Base-by-base conservation (phyloP, 495 filamentous ascomycete genomes). In the Cercophora newfieldiana region DNA sequence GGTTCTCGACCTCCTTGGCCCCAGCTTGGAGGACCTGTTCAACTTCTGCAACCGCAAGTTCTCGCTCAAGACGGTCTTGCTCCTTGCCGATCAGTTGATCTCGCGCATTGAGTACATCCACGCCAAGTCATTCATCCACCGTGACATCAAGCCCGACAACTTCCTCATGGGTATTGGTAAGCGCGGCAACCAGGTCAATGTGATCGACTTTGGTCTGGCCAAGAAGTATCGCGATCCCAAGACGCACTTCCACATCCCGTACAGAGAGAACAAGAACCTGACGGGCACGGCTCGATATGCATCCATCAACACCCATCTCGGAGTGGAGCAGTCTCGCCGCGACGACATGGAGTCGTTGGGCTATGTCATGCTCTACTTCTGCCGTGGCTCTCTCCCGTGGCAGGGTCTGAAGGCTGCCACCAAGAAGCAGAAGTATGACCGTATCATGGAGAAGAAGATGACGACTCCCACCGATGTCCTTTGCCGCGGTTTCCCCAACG, bases 391-490 rank as follows among this genome's bases (percentile, higher is more conserved):
- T 62, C 93, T 99, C 57, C 95, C 96, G 65, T 99, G 96, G 96
- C 96, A 99, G 83, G 96, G 96, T 47, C 85, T 99, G 55, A 99
- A 99, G 88, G 96, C 96, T 84, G 96, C 96, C 70, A 99, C 96
- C 61, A 98, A 99, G 88, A 98, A 99, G 89, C 95, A 99, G 85
- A 99, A 98, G 82, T 98, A 99, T 75, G 96, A 99, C 81, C 89
- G 96, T 59, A 99, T 99, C 81, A 99, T 98, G 96, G 96, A 99
- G 86, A 99, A 99, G 89, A 99, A 99, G 90, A 98, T 99, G 96
- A 99, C 95, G 10, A 99, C 96, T 6, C 95, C 96, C 19, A 99
- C 96, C 71, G 96, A 99, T 75, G 95, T 98, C 48, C 92, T 99
- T 28, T 99, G 96, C 88, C 93, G 95, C 77, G 95, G 94, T 61